Evolutionary conservation across 2,329 filamentous ascomycete genomes (phyloP).

Genomic region (Clarireedia paspali): DNA sequence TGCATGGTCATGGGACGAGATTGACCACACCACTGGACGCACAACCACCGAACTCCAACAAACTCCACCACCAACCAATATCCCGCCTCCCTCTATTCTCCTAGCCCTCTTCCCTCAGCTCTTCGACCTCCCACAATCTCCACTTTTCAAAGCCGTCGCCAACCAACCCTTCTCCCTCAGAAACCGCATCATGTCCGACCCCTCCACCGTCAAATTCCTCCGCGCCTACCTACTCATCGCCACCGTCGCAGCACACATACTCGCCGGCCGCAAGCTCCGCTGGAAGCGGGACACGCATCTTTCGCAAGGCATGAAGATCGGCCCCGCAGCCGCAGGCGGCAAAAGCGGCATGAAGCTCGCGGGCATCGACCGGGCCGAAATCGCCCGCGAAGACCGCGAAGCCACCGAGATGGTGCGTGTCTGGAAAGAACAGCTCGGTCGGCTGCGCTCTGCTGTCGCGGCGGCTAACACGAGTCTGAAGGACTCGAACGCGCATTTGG

Average conservation of each 20-base stretch:
- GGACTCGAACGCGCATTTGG: constrained; percentile 26
- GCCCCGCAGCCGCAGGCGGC: constrained; percentile 57
- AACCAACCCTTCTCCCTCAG: constrained; percentile 50
- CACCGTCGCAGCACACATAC: constrained; percentile 66
- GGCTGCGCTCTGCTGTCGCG: constrained; percentile 65
- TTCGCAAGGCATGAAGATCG: constrained; percentile 81
- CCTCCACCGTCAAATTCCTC: constrained; percentile 55
- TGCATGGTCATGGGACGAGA: constrained; percentile 28
- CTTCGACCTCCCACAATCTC: constrained; percentile 55
- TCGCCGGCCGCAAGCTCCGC: constrained; percentile 75
- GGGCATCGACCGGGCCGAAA: constrained; percentile 75
- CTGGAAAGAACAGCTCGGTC: constrained; percentile 71
- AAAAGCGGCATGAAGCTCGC: constrained; percentile 89
- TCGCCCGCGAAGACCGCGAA: constrained; percentile 77
- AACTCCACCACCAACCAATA: constrained; percentile 49
- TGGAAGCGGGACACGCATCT: constrained; percentile 88
- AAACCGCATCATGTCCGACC: constrained; percentile 55
- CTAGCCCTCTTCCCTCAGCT: constrained; percentile 68
- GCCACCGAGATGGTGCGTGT: constrained; percentile 65
- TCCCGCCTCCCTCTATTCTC: constrained; percentile 80
- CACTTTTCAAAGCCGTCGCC: constrained; percentile 58
- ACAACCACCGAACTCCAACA: constrained; percentile 3
- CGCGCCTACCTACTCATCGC: constrained; percentile 55
- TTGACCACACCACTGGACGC: constrained; percentile 17
- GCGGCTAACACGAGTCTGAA: constrained; percentile 45